Conservation (phyloP, 2,329 filamentous ascomycete genomes). For the Exophiala sideris region DNA sequence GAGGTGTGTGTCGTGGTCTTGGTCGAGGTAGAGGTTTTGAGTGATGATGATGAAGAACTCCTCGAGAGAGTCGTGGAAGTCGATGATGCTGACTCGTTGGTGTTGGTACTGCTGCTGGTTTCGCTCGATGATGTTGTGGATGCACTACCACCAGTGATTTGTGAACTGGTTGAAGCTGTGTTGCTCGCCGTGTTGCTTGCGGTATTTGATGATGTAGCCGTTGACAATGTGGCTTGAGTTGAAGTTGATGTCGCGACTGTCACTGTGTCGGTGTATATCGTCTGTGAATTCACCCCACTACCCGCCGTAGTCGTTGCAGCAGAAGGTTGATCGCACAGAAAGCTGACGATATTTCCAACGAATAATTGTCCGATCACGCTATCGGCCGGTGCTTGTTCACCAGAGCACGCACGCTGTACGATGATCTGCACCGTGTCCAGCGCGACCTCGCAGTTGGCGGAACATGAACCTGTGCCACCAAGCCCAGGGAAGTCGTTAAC, state of each 20-base stretch:
- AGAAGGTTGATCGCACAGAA: constrained; percentile 39
- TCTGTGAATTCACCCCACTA: constrained; percentile 40
- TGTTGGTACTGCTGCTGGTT: constrained; percentile 2
- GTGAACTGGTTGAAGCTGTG: too few species aligned
- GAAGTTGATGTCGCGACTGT: constrained; percentile 35
- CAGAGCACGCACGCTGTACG: constrained; percentile 16
- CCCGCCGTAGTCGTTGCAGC: constrained; percentile 37
- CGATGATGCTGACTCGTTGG: constrained; percentile 29
- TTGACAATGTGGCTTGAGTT: neutral
- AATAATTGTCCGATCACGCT: constrained; percentile 33
- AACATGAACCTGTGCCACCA: constrained; percentile 19
- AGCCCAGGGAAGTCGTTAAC: constrained; percentile 21
- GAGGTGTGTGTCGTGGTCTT: constrained; percentile 52
- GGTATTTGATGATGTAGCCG: constrained; percentile 44
- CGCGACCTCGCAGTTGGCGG: constrained; percentile 8
- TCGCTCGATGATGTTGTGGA: constrained; percentile 4
- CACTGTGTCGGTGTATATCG: constrained; percentile 38
- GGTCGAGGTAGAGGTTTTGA: constrained; percentile 23
- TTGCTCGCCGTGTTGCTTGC: constrained; percentile 45
- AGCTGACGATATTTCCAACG: constrained; percentile 32
- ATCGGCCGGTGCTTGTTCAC: constrained; percentile 12
- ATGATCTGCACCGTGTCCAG: constrained; percentile 9
- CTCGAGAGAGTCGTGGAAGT: constrained; percentile 30
- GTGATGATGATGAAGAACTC: constrained; percentile 43
- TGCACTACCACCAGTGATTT: constrained; percentile 32